Percentiles rank a stretch among this genome's conserved stretches.
These are phyloP conservation scores for Talaromyces sp. DNA, from an alignment of 2,329 filamentous ascomycete genomes.

Conservation along the genomic window DNA sequence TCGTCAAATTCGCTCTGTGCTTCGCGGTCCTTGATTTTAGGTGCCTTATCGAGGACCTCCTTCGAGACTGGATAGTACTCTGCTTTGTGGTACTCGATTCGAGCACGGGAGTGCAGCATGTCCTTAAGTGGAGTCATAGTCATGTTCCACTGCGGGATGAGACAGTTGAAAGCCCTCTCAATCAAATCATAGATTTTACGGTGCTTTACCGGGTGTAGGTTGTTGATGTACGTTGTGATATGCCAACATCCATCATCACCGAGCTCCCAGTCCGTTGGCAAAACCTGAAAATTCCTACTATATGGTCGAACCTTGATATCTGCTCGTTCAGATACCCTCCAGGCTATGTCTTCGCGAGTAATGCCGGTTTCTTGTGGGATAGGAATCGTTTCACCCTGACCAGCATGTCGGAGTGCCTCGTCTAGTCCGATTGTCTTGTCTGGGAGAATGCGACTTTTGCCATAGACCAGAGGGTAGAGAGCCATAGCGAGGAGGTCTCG, in stretches of 20 bases:
- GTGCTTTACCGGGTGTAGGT: conserved; percentile 45
- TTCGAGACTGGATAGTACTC: conserved; percentile 30
- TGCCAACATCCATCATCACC: conserved; percentile 29
- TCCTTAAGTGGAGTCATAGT: conserved; percentile 35
- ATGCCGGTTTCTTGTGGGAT: conserved; percentile 32
- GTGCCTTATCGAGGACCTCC: conserved; percentile 18
- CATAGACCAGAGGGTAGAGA: conserved; percentile 58
- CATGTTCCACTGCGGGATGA: conserved; percentile 31
- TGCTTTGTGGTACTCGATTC: conserved; percentile 35
- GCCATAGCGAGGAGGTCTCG: conserved; percentile 67
- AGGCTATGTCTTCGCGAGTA: conserved; percentile 34
- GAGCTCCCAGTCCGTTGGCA: conserved; percentile 46
- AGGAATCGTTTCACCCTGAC: conserved; percentile 29
- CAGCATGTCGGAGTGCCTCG: conserved; percentile 26
- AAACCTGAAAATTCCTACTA: conserved; percentile 49
- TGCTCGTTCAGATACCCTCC: conserved; percentile 30
- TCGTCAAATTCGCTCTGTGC: conserved; percentile 26
- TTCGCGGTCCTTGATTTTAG: conserved; percentile 20
- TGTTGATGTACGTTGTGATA: conserved; percentile 51
- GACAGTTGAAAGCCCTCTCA: conserved; percentile 38
- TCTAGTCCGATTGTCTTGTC: conserved; percentile 30
- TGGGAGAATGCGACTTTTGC: conserved; percentile 32
- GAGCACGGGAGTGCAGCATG: conserved; percentile 34
- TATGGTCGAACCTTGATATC: conserved; percentile 33
- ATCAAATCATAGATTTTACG: conserved; percentile 41